Evolutionary conservation across 2,329 filamentous ascomycete species (phyloP).

Genomic region (Harringtonia lauricola): DNA sequence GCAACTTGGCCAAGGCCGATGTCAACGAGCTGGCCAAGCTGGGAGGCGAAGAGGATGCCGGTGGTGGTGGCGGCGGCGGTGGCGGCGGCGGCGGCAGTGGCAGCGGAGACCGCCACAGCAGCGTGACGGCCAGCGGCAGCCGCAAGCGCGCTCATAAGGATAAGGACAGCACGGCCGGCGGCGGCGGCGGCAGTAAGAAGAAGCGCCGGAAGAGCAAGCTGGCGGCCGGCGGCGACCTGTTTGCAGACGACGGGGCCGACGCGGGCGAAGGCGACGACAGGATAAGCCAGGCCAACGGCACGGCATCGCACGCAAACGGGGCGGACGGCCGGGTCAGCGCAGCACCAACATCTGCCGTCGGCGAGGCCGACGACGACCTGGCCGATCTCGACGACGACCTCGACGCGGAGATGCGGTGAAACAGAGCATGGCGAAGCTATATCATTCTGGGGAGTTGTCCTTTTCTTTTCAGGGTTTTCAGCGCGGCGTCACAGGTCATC

Average conservation of each 20-base stretch:
- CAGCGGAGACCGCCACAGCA: slow-evolving; percentile 5
- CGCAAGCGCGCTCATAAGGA: too few species aligned
- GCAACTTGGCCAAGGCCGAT: slow-evolving; percentile 15
- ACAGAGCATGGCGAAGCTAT: background rate
- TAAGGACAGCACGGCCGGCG: background rate
- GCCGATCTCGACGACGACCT: slow-evolving; percentile 11
- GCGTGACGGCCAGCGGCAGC: slow-evolving; percentile 3
- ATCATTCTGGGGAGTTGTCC: too few species aligned
- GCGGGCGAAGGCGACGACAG: background rate
- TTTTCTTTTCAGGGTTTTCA: background rate
- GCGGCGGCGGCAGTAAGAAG: slow-evolving; percentile 1
- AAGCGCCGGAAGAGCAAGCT: slow-evolving; percentile 7
- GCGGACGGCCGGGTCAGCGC: background rate
- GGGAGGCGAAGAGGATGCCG: slow-evolving; percentile 7
- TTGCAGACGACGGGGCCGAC: background rate
- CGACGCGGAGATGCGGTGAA: slow-evolving; percentile 7
- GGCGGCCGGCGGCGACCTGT: background rate
- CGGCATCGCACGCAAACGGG: background rate
- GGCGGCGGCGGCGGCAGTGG: slow-evolving; percentile 1
- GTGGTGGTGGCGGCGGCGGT: slow-evolving; percentile 2
- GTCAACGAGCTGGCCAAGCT: slow-evolving; percentile 15
- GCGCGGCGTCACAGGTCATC: background rate
- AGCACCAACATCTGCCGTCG: background rate
- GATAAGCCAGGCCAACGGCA: background rate
- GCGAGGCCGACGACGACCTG: slow-evolving; percentile 9